Conservation (phyloP, 2,329 filamentous ascomycete genomes). For the Arthrobotrys sphaeroides region DNA sequence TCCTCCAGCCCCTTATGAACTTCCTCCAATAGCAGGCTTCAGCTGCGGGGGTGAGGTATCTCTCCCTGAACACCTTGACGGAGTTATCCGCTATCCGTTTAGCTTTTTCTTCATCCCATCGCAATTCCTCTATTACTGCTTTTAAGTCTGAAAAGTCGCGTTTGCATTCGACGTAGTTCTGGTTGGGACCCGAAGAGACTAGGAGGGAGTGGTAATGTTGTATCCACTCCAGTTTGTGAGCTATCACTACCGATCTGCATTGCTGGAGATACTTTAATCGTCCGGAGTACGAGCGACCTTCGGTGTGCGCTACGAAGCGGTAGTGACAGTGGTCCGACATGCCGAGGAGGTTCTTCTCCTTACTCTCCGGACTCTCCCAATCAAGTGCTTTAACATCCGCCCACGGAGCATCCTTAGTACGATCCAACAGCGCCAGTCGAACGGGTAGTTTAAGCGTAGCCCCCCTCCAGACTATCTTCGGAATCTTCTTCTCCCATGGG, state of each 20-base stretch:
- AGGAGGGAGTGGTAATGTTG: slow-evolving; percentile 66
- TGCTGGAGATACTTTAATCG: slow-evolving; percentile 67
- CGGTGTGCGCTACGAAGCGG: slow-evolving; percentile 67
- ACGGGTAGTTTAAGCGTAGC: slow-evolving; percentile 57
- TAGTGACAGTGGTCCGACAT: slow-evolving; percentile 68
- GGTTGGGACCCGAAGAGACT: slow-evolving; percentile 63
- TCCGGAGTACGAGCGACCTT: slow-evolving; percentile 67
- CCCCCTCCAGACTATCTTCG: slow-evolving; percentile 58
- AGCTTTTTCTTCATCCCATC: slow-evolving; percentile 63
- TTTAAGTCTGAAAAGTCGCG: slow-evolving; percentile 63
- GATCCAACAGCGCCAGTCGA: slow-evolving; percentile 58
- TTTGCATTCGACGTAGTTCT: slow-evolving; percentile 66
- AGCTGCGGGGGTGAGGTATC: slow-evolving; percentile 67
- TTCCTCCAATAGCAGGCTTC: slow-evolving; percentile 69
- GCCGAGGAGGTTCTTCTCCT: slow-evolving; percentile 63
- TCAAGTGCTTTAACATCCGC: slow-evolving; percentile 61
- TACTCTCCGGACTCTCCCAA: slow-evolving; percentile 62
- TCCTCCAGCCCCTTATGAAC: slow-evolving; percentile 61
- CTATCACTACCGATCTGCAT: slow-evolving; percentile 65
- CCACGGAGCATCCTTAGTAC: slow-evolving; percentile 59
- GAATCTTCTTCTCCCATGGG: slow-evolving; percentile 53
- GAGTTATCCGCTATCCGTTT: slow-evolving; percentile 63
- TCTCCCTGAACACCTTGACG: slow-evolving; percentile 60
- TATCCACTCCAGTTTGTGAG: slow-evolving; percentile 65
- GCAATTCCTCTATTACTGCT: slow-evolving; percentile 61